Evolutionary conservation across 2,329 filamentous ascomycete species (phyloP), one percentile per base, ranked within the genome.

Genomic region (Xylaria digitata): DNA sequence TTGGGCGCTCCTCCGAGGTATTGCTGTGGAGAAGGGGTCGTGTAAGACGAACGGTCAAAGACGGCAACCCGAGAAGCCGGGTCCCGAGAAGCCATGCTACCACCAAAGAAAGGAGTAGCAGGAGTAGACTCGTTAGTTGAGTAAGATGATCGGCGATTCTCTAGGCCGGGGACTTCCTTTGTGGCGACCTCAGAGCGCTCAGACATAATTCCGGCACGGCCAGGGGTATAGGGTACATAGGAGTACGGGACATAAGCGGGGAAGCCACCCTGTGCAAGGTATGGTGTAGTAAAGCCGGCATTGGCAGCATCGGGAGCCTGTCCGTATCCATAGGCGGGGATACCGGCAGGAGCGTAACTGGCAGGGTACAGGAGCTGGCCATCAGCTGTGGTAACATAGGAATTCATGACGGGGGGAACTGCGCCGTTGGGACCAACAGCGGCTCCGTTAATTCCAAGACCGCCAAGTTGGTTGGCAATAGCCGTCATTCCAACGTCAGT

Each of bases 71-170:
- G 84, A 61, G 87, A 82, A 48, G 85, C 87, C 73, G 85, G 85
- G 65, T 91, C 88, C 43, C 87, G 84, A 63, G 88, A 86, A 42
- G 84, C 82, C 70, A 85, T 79, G 57, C 84, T 83, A 62, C 85
- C 86, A 70, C 85, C 86, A 70, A 90, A 90, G 73, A 88, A 88
- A 0, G 90, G 89, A 34, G 88, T 92, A 4, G 89, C 86, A 2
- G 88, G 86, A 30, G 87, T 86, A 7, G 89, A 91, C 77, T 90
- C 89, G 3, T 85, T 90, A 32, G 89, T 90, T 1, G 89, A 90
- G 77, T 90, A 90, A 1, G 89, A 90, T 17, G 87, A 87, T 59
- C 89, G 87, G 26, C 89, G 88, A 66, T 90, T 90, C 72, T 90
- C 88, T 34, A 90, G 81, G 37, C 82, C 85, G 19, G 88, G 89